Percentiles rank a stretch among this genome's conserved stretches.
phyloP scores from a whole-genome alignment of 805 yeast genomes.

The Hyphopichia homilentoma region DNA sequence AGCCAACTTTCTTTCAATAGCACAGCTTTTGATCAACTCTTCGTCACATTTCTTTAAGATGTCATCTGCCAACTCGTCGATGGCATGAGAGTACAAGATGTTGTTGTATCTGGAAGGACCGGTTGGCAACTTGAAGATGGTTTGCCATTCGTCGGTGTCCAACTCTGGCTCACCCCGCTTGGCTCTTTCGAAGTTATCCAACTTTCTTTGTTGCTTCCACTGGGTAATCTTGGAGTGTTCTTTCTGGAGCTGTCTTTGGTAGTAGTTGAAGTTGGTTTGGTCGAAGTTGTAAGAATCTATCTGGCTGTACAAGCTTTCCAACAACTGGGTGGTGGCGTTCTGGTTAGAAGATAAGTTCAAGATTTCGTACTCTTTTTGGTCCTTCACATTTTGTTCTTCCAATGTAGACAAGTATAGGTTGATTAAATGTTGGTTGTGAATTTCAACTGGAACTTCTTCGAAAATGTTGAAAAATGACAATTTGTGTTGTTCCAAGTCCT shows the following conservation, averaged over 20 bases:
- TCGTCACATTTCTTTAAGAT: constrained; percentile 68
- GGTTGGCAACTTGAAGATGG: constrained; percentile 60
- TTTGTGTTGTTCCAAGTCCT: constrained; percentile 54
- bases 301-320: constrained; percentile 63
- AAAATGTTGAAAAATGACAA: constrained; percentile 64
- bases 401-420: constrained; percentile 45
- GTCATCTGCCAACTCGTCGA: constrained; percentile 67
- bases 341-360: constrained; percentile 42
- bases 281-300: constrained; percentile 75
- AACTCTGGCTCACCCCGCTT: constrained; percentile 53
- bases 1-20: constrained; percentile 51
- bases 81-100: constrained; percentile 62
- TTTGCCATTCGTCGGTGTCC: constrained; percentile 63
- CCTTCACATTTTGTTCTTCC: constrained; percentile 12
- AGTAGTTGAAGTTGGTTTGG: constrained; percentile 76
- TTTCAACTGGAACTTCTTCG: constrained; percentile 63
- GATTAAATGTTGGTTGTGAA: constrained; percentile 67
- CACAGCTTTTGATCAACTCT: constrained; percentile 60
- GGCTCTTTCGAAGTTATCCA: constrained; percentile 60
- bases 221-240: constrained; percentile 66
- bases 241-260: constrained; percentile 70
- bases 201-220: constrained; percentile 69
- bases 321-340: constrained; percentile 42
- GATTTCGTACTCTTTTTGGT: constrained; percentile 29
- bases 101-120: constrained; percentile 77